Conservation (phyloP, 495 filamentous ascomycete genomes). For the Xylaria castorea region DNA sequence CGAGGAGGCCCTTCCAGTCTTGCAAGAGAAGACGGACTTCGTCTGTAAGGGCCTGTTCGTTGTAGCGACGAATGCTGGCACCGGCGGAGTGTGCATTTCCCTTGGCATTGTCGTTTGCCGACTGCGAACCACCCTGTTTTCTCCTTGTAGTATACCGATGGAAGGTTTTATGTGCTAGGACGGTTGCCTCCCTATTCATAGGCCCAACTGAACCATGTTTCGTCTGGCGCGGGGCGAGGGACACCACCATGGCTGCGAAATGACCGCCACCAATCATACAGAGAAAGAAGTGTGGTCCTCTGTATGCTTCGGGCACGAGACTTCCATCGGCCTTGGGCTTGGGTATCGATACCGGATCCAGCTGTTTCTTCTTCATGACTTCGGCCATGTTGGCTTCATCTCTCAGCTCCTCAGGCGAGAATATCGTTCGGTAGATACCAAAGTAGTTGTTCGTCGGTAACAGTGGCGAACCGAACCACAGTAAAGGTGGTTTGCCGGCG, state of each 20-base stretch:
- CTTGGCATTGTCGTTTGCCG: conserved; percentile 88
- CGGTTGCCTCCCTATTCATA: conserved; percentile 78
- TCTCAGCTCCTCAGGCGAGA: conserved; percentile 71
- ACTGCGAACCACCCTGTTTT: conserved; percentile 95
- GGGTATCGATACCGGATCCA: conserved; percentile 66
- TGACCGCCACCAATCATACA: conserved; percentile 99
- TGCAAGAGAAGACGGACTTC: conserved; percentile 80
- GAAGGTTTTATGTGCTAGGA: conserved; percentile 96
- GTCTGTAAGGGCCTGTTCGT: conserved; percentile 83
- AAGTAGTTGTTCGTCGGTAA: conserved; percentile 80
- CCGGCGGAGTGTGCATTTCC: conserved; percentile 94
- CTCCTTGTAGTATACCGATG: conserved; percentile 95
- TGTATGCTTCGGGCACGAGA: conserved; percentile 55
- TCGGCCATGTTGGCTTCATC: conserved; percentile 68
- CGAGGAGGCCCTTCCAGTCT: conserved; percentile 84
- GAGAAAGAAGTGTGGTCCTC: conserved; percentile 84
- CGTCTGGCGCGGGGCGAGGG: conserved; percentile 77
- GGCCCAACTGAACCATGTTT: conserved; percentile 68
- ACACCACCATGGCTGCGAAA: conserved; percentile 95
- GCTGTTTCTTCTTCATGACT: conserved; percentile 74
- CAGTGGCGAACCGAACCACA: conserved; percentile 82
- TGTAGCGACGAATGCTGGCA: conserved; percentile 86
- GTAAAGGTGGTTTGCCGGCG: conserved; percentile 72
- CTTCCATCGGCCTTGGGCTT: conserved; percentile 57
- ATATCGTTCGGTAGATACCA: conserved; percentile 85